Evolutionary conservation across 2,329 filamentous ascomycete genomes (phyloP).

Genomic region (Zymoseptoria pseudotritici): DNA sequence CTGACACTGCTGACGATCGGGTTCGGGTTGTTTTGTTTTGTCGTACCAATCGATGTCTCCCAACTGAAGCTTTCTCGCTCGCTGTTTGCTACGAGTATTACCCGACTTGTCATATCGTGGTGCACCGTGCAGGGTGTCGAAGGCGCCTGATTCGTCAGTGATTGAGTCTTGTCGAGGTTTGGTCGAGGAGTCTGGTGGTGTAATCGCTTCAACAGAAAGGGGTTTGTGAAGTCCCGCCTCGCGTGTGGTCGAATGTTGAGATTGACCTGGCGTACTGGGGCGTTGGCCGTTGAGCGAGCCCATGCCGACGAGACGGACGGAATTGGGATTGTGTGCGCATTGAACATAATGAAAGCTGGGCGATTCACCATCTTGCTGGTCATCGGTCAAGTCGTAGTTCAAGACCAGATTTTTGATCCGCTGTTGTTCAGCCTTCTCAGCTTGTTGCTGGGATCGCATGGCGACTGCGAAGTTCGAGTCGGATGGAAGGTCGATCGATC

Average conservation of each 20-base stretch:
- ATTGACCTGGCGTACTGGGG: conserved; percentile 18
- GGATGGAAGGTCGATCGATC: conserved; percentile 79
- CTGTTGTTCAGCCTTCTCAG: conserved; percentile 91
- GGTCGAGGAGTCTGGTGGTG: conserved; percentile 1
- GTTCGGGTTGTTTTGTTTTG: conserved; percentile 6
- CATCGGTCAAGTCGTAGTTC: conserved; percentile 87
- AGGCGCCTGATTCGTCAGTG: conserved; percentile 26
- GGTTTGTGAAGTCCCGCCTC: conserved; percentile 9
- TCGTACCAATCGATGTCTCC: conserved; percentile 96
- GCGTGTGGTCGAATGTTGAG: conserved; percentile 24
- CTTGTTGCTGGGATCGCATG: conserved; percentile 92
- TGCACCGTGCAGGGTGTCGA: conserved; percentile 35
- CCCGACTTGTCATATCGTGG: conserved; percentile 50
- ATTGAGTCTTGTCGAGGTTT: conserved; percentile 13
- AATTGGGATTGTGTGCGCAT: conserved; percentile 39
- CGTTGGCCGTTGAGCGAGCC: conserved; percentile 34
- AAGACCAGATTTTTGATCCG: conserved; percentile 96
- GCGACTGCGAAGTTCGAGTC: conserved; percentile 93
- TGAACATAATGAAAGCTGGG: conserved; percentile 36
- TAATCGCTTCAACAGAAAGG: not conserved
- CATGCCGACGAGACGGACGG: conserved; percentile 36
- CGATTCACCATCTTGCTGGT: conserved; percentile 63
- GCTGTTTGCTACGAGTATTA: conserved; percentile 65
- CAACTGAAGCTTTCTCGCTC: conserved; percentile 82
- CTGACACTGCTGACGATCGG: conserved; percentile 15